Conservation (phyloP, 1,284 basidiomycete genomes). For the Papiliotrema laurentii region DNA sequence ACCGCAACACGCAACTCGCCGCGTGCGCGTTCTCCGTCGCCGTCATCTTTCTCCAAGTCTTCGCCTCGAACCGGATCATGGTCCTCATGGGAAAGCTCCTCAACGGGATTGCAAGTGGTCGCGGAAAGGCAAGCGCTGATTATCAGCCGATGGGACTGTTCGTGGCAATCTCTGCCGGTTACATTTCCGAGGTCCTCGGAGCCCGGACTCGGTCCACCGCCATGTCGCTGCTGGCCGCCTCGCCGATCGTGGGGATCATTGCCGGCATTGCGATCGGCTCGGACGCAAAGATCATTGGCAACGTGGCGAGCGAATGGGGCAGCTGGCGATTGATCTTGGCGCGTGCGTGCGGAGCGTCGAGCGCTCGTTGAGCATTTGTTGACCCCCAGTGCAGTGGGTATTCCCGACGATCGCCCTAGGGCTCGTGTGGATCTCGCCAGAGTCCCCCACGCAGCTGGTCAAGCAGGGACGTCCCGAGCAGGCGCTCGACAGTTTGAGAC, state of each 20-base stretch:
- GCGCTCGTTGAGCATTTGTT: not conserved
- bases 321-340: constrained; percentile 1
- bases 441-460: constrained; percentile 1
- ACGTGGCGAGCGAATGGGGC: constrained; percentile 1
- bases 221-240: not conserved
- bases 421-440: not conserved
- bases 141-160: constrained; percentile 3
- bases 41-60: constrained; percentile 1
- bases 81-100: constrained; percentile 2
- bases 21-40: constrained; percentile 1
- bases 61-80: not conserved
- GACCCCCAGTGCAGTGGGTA: constrained; percentile 1
- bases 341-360: not conserved
- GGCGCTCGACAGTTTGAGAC: not conserved
- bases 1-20: not conserved
- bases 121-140: not conserved
- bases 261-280: constrained; percentile 2
- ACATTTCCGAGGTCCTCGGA: constrained; percentile 3
- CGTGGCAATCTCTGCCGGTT: constrained; percentile 2
- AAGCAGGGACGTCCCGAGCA: not conserved
- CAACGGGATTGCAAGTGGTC: constrained; percentile 2
- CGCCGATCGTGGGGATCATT: constrained; percentile 1
- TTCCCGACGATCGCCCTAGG: not conserved
- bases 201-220: not conserved
- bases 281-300: not conserved